phyloP scores from a whole-genome alignment of 352 stramenopile species.

The Aphanomyces astaci region DNA sequence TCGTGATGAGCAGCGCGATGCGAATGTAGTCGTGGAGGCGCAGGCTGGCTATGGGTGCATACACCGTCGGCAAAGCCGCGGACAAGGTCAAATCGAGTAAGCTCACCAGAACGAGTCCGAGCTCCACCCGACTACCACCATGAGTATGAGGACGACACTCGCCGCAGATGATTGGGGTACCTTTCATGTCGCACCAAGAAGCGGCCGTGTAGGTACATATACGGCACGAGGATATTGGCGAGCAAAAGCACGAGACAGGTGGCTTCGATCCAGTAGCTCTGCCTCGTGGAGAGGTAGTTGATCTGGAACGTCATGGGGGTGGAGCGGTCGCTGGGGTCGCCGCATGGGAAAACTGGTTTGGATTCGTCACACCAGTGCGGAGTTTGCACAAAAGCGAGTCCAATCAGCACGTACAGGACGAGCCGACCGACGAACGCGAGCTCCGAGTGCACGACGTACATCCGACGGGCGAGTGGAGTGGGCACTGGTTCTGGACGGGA shows the following conservation, averaged over 20 bases:
- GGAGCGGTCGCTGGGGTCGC: constrained; percentile 21
- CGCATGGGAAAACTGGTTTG: constrained; percentile 22
- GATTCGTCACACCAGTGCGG: constrained; percentile 49
- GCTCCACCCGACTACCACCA: not conserved
- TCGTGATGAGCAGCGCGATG: constrained; percentile 5
- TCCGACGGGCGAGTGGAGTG: constrained; percentile 3
- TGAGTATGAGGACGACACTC: not conserved
- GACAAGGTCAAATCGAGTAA: not conserved
- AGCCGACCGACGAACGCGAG: constrained; percentile 36
- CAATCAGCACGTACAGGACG: constrained; percentile 43
- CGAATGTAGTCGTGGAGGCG: constrained; percentile 15
- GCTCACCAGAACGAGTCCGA: not conserved
- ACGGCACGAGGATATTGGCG: constrained; percentile 45
- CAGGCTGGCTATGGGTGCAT: not conserved
- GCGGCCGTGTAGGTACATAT: constrained; percentile 47
- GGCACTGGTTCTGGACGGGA: constrained; percentile 16
- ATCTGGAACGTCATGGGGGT: constrained; percentile 45
- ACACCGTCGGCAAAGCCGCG: not conserved
- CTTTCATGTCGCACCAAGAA: constrained; percentile 32
- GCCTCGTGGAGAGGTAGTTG: constrained; percentile 29
- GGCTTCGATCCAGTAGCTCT: constrained; percentile 36
- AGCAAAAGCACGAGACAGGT: constrained; percentile 37
- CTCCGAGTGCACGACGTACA: constrained; percentile 32
- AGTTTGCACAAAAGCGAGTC: constrained; percentile 47
- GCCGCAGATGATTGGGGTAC: too few species aligned